Conservation (phyloP, 768 basidiomycete genomes). For the Xerocomellus amylosporus region DNA sequence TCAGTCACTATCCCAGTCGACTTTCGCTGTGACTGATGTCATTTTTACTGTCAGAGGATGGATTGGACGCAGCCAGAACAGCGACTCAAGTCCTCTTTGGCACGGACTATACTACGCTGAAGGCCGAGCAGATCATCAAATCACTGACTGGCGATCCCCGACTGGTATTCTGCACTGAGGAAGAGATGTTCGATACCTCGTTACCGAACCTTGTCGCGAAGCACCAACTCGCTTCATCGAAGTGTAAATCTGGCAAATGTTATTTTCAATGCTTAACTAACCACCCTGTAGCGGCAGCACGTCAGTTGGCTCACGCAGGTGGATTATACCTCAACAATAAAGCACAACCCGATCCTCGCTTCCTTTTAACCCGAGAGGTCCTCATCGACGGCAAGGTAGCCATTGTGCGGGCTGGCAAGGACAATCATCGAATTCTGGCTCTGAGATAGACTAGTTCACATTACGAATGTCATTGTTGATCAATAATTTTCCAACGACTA, state of each 20-base stretch:
- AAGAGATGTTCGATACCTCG: conserved; percentile 51
- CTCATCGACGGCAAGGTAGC: conserved; percentile 62
- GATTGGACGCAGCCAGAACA: conserved; percentile 41
- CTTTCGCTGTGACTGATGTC: background rate
- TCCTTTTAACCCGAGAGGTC: conserved; percentile 40
- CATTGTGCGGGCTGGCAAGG: conserved; percentile 73
- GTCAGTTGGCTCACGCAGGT: conserved; percentile 55
- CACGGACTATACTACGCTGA: conserved; percentile 40
- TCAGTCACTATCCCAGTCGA: conserved; percentile 26
- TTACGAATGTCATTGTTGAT: background rate
- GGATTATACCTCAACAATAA: conserved; percentile 74
- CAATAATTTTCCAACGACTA: background rate
- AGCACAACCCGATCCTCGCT: conserved; percentile 49
- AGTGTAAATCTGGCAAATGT: conserved; percentile 45
- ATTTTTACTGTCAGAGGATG: conserved; percentile 32
- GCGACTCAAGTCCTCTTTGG: conserved; percentile 47
- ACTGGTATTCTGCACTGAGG: conserved; percentile 48
- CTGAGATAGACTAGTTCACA: conserved; percentile 20
- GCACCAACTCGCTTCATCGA: conserved; percentile 58
- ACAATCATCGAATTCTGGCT: conserved; percentile 59
- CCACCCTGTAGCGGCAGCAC: conserved; percentile 55
- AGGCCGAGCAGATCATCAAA: conserved; percentile 51
- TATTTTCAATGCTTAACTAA: conserved; percentile 5
- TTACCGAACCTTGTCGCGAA: conserved; percentile 60
- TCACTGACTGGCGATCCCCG: conserved; percentile 68